These are phyloP conservation scores for Colletotrichum lindemuthianum DNA, from an alignment of 2,329 filamentous ascomycete species.

Conservation along the genomic window DNA sequence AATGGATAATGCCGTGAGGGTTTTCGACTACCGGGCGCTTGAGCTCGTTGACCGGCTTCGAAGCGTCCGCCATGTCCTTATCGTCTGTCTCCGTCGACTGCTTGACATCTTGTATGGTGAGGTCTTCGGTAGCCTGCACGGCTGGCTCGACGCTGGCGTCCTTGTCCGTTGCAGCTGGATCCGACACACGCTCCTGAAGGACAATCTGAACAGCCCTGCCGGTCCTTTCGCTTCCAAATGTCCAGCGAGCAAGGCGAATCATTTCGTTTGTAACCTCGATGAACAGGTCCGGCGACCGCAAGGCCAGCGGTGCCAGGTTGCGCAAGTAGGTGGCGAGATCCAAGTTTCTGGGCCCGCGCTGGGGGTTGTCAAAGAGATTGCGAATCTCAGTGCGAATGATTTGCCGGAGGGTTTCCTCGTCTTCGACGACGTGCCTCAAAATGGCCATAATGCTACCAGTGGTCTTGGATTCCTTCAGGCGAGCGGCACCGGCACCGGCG, in stretches of 20 bases:
- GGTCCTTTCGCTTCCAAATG: constrained; percentile 47
- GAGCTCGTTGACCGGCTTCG: constrained; percentile 72
- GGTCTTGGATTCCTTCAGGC: constrained; percentile 67
- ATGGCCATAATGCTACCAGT: constrained; percentile 80
- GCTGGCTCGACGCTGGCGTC: constrained; percentile 50
- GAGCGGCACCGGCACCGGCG: constrained; percentile 79
- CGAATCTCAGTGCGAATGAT: constrained; percentile 92
- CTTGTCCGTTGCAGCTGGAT: constrained; percentile 36
- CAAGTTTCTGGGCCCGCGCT: constrained; percentile 61
- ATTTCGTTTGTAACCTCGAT: constrained; percentile 88
- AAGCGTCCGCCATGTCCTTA: constrained; percentile 70
- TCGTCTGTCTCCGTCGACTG: constrained; percentile 68
- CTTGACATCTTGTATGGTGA: constrained; percentile 65
- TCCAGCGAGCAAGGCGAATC: constrained; percentile 76
- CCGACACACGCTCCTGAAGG: constrained; percentile 51
- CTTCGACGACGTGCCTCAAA: constrained; percentile 91
- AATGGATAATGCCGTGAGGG: constrained; percentile 94
- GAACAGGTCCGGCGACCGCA: constrained; percentile 87
- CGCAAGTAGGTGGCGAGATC: constrained; percentile 81
- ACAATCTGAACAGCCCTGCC: constrained; percentile 49
- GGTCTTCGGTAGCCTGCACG: constrained; percentile 57
- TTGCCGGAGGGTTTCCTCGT: constrained; percentile 89
- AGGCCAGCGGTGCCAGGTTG: constrained; percentile 79
- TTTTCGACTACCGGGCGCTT: constrained; percentile 91
- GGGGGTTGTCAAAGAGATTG: constrained; percentile 72